Evolutionary conservation across 140 eudicot species (phyloP), one percentile per base, ranked within the genome.

Genomic region (Cichorium intybus): DNA sequence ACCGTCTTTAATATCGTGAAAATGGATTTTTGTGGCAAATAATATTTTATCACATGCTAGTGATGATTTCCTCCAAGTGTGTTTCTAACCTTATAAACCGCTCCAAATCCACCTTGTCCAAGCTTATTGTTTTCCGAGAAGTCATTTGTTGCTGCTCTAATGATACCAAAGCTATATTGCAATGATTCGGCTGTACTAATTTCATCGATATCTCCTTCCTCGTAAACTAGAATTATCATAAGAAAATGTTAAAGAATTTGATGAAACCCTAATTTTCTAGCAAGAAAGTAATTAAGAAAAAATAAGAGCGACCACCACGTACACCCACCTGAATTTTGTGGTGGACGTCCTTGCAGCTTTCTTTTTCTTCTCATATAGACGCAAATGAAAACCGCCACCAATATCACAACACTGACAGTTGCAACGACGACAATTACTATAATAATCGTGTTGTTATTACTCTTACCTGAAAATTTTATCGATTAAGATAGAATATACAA

Each of bases 81-180:
- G 3, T 49, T 56, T 27, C 60, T 33, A 71, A 84, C 92, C 87
- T 81, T 81, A 54, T 84, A 81, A 55, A 85, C 87, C 68, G 55
- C 15, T 49, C 93, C 87, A 65, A 82, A 86, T 64, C 89, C 89
- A 52, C 95, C 95, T 43, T 79, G 66, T 8, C 89, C 89, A 56
- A 86, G 76, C 76, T 80, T 86, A 59, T 86, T 82, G 39, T 50
- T 37, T 28, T 76, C 77, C 1, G 84, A 67, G 56, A 86, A 86
- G 59, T 82, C 60, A 27, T 68, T 12, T 51, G 95, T 86, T 28
- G 89, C 88, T 11, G 56, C 62, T 61, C 53, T 68, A 41, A 85
- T 48, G 37, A 48, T 17, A 35, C 58, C 71, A 21, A 86, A 71
- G 48, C 67, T 71, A 80, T 76, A 77, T 47, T 77, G 80, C 66